Conservation (phyloP, 2,329 filamentous ascomycete genomes). For the Aspergillus sp. region DNA sequence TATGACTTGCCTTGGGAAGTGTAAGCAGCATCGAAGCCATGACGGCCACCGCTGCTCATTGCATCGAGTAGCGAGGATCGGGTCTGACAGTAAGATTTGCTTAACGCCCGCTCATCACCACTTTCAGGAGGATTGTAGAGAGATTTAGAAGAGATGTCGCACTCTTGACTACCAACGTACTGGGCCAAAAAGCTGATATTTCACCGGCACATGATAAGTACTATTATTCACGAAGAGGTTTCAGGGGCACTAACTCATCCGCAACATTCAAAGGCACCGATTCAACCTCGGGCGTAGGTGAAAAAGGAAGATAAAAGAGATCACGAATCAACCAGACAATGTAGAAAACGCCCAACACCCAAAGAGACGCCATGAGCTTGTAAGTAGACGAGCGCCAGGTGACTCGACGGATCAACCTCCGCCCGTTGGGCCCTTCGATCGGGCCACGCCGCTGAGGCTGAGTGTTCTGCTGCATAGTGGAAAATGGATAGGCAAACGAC, state of each 20-base stretch:
- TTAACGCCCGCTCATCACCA: constrained; percentile 9
- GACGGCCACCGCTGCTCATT: constrained; percentile 37
- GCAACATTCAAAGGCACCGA: constrained; percentile 2
- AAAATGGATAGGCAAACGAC: constrained; percentile 30
- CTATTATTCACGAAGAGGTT: not conserved
- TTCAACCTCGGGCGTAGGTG: constrained; percentile 9
- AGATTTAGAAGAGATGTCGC: constrained; percentile 29
- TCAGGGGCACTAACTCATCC: constrained; percentile 17
- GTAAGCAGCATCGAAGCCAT: constrained; percentile 39
- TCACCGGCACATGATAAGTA: too few relatives aligned
- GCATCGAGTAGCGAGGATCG: constrained; percentile 34
- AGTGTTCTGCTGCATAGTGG: constrained; percentile 17
- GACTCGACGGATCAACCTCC: constrained; percentile 34
- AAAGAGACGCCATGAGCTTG: constrained; percentile 37
- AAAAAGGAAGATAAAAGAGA: constrained; percentile 32
- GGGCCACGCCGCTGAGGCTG: constrained; percentile 28
- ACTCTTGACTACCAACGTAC: constrained; percentile 33
- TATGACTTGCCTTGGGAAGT: constrained; percentile 26
- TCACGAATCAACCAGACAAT: constrained; percentile 38
- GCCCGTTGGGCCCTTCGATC: constrained; percentile 37
- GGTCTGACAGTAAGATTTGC: constrained; percentile 25
- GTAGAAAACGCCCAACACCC: constrained; percentile 36
- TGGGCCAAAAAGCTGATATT: constrained; percentile 27
- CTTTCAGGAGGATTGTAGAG: constrained; percentile 27
- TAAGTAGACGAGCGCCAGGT: constrained; percentile 40